phyloP scores from a whole-genome alignment of 768 basidiomycete species.

The Collybia nuda region DNA sequence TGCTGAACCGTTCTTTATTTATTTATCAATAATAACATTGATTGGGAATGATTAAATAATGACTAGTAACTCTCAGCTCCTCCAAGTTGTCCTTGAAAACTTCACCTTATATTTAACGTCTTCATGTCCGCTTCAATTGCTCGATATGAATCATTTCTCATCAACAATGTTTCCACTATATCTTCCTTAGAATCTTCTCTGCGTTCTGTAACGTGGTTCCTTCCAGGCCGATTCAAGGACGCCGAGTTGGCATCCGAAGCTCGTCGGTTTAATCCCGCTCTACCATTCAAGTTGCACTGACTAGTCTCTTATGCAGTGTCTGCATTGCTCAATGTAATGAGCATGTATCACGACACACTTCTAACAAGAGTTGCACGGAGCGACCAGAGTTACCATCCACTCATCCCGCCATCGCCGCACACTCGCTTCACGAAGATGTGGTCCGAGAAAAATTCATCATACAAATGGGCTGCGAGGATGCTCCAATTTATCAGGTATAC shows the following conservation, averaged over 20 bases:
- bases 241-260: constrained; percentile 95
- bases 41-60: no score
- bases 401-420: constrained; percentile 77
- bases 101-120: not conserved
- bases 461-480: constrained; percentile 76
- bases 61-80: no score
- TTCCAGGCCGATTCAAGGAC: constrained; percentile 97
- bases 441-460: constrained; percentile 65
- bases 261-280: constrained; percentile 54
- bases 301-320: constrained; percentile 58
- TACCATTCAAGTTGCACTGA: constrained; percentile 1
- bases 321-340: constrained; percentile 81
- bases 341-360: constrained; percentile 95
- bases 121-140: constrained; percentile 64
- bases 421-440: constrained; percentile 90
- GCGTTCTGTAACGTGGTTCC: constrained; percentile 90
- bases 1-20: no score
- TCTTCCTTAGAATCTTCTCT: constrained; percentile 87
- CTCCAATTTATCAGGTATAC: constrained; percentile 79
- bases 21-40: no score
- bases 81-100: no score
- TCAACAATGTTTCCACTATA: constrained; percentile 84
- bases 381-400: constrained; percentile 69
- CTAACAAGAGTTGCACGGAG: constrained; percentile 63
- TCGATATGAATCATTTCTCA: constrained; percentile 79